Evolutionary conservation across 2,329 filamentous ascomycete genomes (phyloP).

Genomic region (Colletotrichum orchidophilum): DNA sequence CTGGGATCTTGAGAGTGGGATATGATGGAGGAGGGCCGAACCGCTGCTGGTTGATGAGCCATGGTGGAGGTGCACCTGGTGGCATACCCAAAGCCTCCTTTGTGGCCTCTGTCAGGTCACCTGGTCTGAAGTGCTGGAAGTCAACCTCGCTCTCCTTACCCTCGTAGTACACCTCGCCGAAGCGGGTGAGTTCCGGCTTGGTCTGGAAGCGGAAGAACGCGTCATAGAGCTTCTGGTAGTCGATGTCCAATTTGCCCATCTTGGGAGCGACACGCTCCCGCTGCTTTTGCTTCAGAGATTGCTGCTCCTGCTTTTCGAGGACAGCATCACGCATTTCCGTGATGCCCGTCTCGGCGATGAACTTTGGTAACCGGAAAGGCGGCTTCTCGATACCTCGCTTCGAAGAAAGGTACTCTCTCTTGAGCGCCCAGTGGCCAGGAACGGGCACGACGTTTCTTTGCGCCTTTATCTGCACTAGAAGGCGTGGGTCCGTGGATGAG

Average conservation of each 20-base stretch:
- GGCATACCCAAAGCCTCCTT: constrained; percentile 95
- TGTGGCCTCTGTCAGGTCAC: constrained; percentile 87
- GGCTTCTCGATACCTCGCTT: constrained; percentile 97
- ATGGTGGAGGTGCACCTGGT: constrained; percentile 90
- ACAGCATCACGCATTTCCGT: constrained; percentile 98
- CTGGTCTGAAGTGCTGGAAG: constrained; percentile 86
- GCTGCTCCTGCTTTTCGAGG: constrained; percentile 93
- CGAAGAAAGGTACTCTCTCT: constrained; percentile 95
- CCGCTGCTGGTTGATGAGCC: constrained; percentile 96
- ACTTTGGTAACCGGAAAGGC: constrained; percentile 90
- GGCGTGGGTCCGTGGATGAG: constrained; percentile 85
- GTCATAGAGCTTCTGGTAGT: constrained; percentile 98
- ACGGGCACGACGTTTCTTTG: constrained; percentile 96
- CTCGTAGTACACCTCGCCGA: constrained; percentile 99
- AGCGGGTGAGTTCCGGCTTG: constrained; percentile 91
- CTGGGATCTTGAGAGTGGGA: constrained; percentile 92
- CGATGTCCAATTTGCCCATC: constrained; percentile 96
- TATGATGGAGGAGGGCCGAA: constrained; percentile 95
- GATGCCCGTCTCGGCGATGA: constrained; percentile 97
- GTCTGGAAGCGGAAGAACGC: constrained; percentile 98
- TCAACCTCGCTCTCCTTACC: constrained; percentile 99
- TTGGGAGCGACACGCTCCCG: constrained; percentile 93
- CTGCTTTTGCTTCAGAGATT: constrained; percentile 93
- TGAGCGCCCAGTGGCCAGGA: constrained; percentile 92
- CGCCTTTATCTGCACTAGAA: constrained; percentile 94